These are phyloP conservation scores for Starmerella apis DNA, from an alignment of 805 yeast species.

Conservation along the genomic window DNA sequence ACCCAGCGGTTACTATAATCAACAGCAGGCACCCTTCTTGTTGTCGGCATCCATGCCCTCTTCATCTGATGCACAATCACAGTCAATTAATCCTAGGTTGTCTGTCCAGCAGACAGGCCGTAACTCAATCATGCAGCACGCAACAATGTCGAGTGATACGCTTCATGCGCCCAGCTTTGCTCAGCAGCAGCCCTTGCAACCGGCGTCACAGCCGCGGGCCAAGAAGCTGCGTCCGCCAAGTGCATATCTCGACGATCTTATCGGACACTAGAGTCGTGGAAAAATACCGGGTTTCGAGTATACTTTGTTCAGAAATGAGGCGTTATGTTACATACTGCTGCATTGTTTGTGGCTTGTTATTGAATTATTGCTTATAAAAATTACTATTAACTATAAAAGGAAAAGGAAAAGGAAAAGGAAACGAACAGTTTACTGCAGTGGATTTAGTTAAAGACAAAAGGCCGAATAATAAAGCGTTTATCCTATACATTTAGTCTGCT, in stretches of 20 bases:
- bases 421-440: no score
- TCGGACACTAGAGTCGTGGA: constrained; percentile 22
- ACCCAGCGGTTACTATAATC: constrained; percentile 22
- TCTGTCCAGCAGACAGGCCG: constrained; percentile 19
- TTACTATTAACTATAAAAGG: no score
- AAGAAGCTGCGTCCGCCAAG: constrained; percentile 31
- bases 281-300: no score
- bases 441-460: no score
- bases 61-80: constrained; percentile 5
- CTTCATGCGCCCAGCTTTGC: background rate
- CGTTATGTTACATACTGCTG: no score
- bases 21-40: constrained; percentile 9
- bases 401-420: no score
- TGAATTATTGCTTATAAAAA: background rate
- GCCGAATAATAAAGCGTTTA: no score
- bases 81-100: constrained; percentile 6
- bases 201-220: constrained; percentile 9
- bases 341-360: background rate
- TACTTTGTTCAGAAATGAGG: no score
- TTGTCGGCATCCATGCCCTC: constrained; percentile 8
- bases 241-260: constrained; percentile 32
- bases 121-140: constrained; percentile 17
- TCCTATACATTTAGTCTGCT: no score
- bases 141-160: constrained; percentile 15
- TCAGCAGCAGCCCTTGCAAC: background rate